phyloP scores from a whole-genome alignment of 2,329 filamentous ascomycete species.

The Pseudogymnoascus sp. region DNA sequence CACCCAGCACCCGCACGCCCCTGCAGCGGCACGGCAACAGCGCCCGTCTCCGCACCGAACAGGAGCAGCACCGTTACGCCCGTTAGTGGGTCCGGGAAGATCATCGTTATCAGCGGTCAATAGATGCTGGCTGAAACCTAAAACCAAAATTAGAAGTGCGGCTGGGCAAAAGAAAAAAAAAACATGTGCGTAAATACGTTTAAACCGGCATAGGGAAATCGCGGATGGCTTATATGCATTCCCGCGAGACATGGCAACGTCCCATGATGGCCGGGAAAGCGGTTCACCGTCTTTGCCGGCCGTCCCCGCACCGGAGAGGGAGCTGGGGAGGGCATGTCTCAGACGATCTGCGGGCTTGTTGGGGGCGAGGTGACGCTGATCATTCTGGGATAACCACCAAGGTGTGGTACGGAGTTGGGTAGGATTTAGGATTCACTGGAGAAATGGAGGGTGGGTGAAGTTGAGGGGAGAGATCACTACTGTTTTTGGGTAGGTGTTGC shows the following conservation, averaged over 20 bases:
- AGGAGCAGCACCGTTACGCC: background rate
- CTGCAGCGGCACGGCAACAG: too few relatives aligned
- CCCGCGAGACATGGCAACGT: background rate
- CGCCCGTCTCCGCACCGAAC: background rate
- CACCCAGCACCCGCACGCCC: background rate
- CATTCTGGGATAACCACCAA: background rate
- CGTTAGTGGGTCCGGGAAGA: background rate
- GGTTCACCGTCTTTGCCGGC: background rate
- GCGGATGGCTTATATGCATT: background rate
- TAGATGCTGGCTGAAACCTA: background rate
- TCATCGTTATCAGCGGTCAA: background rate
- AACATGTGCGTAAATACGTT: background rate
- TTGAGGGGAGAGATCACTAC: background rate
- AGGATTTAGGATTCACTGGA: background rate
- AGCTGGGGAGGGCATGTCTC: background rate
- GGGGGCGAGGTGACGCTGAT: background rate
- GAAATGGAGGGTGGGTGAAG: background rate
- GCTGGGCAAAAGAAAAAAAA: background rate
- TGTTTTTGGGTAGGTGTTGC: background rate
- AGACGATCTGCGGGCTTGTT: background rate
- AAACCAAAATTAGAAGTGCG: background rate
- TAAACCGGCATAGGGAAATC: background rate
- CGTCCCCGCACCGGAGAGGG: background rate
- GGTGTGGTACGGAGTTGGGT: background rate
- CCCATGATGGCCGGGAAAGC: background rate